Evolutionary conservation across 257 asterid genomes (phyloP).

Genomic region (Solanum lycopersicoides): DNA sequence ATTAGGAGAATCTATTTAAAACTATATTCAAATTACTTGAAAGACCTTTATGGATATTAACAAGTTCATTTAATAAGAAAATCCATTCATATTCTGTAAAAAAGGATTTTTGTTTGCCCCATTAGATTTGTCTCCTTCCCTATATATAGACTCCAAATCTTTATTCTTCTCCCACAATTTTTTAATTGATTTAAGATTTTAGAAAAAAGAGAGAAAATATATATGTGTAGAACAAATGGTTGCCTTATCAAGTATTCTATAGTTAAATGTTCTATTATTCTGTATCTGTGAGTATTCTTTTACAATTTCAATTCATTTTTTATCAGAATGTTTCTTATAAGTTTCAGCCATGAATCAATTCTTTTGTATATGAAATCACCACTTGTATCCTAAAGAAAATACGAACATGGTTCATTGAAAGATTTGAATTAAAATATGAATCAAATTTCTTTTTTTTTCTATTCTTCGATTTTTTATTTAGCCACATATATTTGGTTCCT

Average conservation of each 20-base stretch:
- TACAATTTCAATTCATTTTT: not conserved
- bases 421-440: no score
- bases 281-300: not conserved
- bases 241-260: not conserved
- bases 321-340: not conserved
- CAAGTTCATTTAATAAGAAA: not conserved
- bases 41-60: not conserved
- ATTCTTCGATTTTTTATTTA: no score
- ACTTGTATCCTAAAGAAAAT: no score
- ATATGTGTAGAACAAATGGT: constrained; percentile 25
- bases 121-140: not conserved
- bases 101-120: not conserved
- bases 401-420: no score
- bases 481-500: no score
- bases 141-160: not conserved
- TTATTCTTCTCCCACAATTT: not conserved
- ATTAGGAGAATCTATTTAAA: no score
- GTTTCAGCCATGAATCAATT: not conserved
- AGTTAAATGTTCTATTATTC: not conserved
- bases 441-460: no score
- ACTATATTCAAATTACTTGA: not conserved
- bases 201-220: not conserved
- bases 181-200: no score
- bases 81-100: no score
- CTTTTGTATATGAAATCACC: not conserved